These are phyloP conservation scores for Urtica urens DNA, from an alignment of 306 rosid species.

Conservation along the genomic window DNA sequence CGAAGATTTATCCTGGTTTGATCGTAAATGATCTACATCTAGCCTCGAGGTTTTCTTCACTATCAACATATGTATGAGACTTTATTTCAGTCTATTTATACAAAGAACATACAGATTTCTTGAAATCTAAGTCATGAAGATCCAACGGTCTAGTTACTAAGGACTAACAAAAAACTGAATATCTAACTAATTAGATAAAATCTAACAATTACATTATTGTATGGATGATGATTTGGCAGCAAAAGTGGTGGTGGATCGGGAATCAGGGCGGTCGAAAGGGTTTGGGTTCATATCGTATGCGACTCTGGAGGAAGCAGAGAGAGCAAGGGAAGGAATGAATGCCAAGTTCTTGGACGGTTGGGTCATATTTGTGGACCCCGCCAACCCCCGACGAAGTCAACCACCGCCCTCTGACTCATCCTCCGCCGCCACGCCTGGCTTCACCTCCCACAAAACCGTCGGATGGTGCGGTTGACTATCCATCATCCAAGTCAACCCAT, in stretches of 20 bases:
- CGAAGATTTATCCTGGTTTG: no score
- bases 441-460: slow-evolving; percentile 66
- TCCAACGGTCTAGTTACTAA: no score
- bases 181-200: no score
- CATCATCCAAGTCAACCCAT: no score
- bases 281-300: slow-evolving; percentile 58
- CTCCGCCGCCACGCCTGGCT: slow-evolving; percentile 48
- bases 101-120: no score
- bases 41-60: no score
- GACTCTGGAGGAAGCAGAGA: slow-evolving; percentile 72
- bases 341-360: slow-evolving; percentile 95
- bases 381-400: slow-evolving; percentile 71
- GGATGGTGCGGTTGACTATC: slow-evolving; percentile 76
- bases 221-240: slow-evolving; percentile 47
- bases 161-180: no score
- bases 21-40: no score
- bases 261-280: slow-evolving; percentile 82
- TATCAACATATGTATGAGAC: no score
- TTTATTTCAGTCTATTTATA: no score
- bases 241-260: slow-evolving; percentile 70
- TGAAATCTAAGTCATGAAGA: no score
- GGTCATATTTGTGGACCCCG: slow-evolving; percentile 95
- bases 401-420: neutral
- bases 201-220: no score
- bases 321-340: slow-evolving; percentile 70